Base-by-base conservation (phyloP, 2,329 filamentous ascomycete genomes). In the Dactylellina cionopaga region DNA sequence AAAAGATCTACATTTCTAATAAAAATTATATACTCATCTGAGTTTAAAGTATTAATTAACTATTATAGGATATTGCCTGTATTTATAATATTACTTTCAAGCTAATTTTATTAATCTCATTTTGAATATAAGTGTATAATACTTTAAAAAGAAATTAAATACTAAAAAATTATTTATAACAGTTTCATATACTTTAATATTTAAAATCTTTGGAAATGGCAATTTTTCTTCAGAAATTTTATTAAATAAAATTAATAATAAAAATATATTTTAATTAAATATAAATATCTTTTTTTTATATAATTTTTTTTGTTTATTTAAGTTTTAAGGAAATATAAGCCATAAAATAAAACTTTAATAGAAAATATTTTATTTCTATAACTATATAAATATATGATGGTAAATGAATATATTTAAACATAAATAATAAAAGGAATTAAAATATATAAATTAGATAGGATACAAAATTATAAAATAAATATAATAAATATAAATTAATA, bases 11-110 rank as follows among this genome's bases (percentile, higher is more conserved):
- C 65, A 70, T 70, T 70, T 70, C 65, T 56, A 70, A 70, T 56
- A 39, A 70, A 49, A 70, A 70, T 55, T 70, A 70, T 70, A 56
- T 70, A 70, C 65, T 70, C 65, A 70, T 70, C 65, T 56, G 65
- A 70, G 49, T 70, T 70, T 70, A 70, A 56, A 62, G 56, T 56
- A 62, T 56, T 56, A 41, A 56, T 56, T 62, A 56, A 56, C 31
- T 56, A 49, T 56, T 70, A 56, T 31, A 70, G 65, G 49, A 70
- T 56, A 43, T 70, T 70, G 33, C 65, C 65, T 56, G 63, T 70
- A 24, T 24, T 56, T 62, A 24, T 49, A 56, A n/a, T 70, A 56
- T 49, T 56, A 63, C 47, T 63, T 44, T 63, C 9, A 25, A 70
- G 47, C 65, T 41, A 39, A 41, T 22, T 60, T 22, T 33, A 29